These are phyloP conservation scores for Trichosanthes truncata DNA, from an alignment of 306 rosid species.

Conservation along the genomic window DNA sequence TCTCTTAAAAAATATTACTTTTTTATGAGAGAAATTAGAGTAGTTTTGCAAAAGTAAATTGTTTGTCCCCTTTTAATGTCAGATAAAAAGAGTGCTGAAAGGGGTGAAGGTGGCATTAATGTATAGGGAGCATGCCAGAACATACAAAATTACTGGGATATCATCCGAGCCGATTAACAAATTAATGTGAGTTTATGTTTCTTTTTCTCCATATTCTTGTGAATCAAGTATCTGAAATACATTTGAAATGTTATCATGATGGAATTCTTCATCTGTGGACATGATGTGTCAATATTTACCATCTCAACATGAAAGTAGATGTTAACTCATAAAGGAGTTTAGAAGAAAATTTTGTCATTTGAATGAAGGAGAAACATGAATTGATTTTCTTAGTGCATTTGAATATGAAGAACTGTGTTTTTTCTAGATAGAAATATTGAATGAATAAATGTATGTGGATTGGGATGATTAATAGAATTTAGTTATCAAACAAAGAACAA, in stretches of 20 bases:
- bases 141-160: conserved; percentile 33
- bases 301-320: background rate
- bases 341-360: background rate
- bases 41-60: background rate
- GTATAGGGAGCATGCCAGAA: conserved; percentile 3
- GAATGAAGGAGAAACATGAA: background rate
- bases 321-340: background rate
- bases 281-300: background rate
- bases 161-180: conserved; percentile 29
- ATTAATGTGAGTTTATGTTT: conserved; percentile 34
- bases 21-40: background rate
- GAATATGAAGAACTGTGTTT: background rate
- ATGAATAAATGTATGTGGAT: background rate
- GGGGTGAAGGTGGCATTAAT: conserved; percentile 32
- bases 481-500: background rate
- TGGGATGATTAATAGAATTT: background rate
- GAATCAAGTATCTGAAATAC: background rate
- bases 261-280: background rate
- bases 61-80: background rate
- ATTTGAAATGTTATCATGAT: background rate
- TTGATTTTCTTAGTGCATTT: background rate
- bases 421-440: background rate
- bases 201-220: background rate
- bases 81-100: conserved; percentile 44
- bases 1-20: background rate